Evolutionary conservation across 2,329 filamentous ascomycete genomes (phyloP).

Genomic region (Lachnellula arida): DNA sequence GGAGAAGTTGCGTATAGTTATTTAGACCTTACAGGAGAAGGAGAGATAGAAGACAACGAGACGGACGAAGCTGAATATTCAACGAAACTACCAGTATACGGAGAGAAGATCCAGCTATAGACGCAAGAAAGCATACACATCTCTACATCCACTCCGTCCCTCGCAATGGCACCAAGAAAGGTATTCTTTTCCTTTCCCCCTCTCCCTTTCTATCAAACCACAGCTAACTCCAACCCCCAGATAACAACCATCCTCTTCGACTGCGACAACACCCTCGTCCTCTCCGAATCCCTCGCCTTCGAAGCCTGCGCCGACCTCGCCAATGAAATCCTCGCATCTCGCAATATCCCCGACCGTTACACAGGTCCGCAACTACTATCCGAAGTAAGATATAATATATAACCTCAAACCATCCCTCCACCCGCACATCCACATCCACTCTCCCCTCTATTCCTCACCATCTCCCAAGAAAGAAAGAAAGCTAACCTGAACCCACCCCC

Average conservation of each 20-base stretch:
- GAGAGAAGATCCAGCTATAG: no score
- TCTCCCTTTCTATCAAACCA: not conserved
- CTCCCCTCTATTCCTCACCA: no score
- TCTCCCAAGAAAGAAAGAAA: no score
- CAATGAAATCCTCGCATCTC: constrained; percentile 74
- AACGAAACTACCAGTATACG: no score
- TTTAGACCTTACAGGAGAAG: no score
- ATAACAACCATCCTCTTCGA: constrained; percentile 72
- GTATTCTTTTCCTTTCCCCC: not conserved
- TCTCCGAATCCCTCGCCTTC: constrained; percentile 87
- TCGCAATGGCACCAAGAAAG: not conserved
- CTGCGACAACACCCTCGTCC: constrained; percentile 87
- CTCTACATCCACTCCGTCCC: not conserved
- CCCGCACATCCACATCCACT: no score
- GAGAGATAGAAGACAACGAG: no score
- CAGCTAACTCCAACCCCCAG: constrained; percentile 32
- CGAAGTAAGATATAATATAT: constrained; percentile 42
- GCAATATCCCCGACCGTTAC: constrained; percentile 62
- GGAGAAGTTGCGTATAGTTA: no score
- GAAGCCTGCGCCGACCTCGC: constrained; percentile 85
- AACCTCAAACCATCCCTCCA: no score
- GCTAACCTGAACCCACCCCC: no score
- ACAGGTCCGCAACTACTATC: constrained; percentile 72
- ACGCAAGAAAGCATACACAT: no score
- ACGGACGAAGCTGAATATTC: no score